Base-by-base conservation (phyloP, 257 asterid species). In the Coffea eugenioides region DNA sequence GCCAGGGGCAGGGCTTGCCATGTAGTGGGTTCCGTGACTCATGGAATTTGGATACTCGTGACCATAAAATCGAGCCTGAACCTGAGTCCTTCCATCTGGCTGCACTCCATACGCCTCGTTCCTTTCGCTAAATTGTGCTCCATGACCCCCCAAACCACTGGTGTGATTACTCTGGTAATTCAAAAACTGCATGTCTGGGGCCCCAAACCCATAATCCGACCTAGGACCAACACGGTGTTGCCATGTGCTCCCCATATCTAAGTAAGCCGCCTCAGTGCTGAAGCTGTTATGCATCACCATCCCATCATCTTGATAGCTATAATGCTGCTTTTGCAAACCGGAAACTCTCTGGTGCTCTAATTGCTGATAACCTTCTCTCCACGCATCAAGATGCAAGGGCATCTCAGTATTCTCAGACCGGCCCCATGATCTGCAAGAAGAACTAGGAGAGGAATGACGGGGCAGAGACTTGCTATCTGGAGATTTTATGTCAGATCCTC, bases 281-380 rank as follows among this genome's bases (percentile, higher is more conserved):
- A 80, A 66, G 66, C 43, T 46, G 73, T 88, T 83, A 81, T 74
- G 83, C 80, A 81, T 81, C 46, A 82, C 80, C 82, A 77, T 51
- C 70, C 77, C 84, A 59, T 80, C 83, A 20, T 71, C 81, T 61
- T 25, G 67, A 61, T 76, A 77, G 27, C 54, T 79, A 73, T 71
- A 78, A 73, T 79, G 81, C 75, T 79, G 81, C 14, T 78, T 75
- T 25, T 54, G 86, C 69, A 82, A 71, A 16, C 78, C 76, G 48
- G 89, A 48, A 68, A 46, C 74, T 54, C 67, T 80, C 64, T 68
- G 77, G 72, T 48, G 82, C 36, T 67, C 75, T 67, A 68, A 66
- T 65, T 56, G 87, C 34, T 73, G 84, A 84, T 80, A 77, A 69
- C 79, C 81, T 54, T 84, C 86, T 57, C 87, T 84, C 78, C 48